These are phyloP conservation scores for Calocybe cyanea DNA, from an alignment of 768 basidiomycete genomes.

Conservation along the genomic window DNA sequence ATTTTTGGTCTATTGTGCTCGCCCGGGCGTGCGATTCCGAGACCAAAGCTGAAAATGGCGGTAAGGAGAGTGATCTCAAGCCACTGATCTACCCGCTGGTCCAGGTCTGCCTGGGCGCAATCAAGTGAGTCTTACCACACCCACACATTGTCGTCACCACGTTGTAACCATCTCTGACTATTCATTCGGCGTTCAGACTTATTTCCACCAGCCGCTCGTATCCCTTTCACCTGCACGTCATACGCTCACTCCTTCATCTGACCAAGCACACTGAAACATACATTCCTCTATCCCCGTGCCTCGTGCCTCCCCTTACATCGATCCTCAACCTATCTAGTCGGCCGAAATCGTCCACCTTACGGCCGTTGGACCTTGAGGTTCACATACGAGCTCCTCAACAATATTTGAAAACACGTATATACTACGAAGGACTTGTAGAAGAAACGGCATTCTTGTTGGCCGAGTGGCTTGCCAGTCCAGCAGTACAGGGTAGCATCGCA, in stretches of 20 bases:
- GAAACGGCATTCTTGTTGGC: slow-evolving; percentile 76
- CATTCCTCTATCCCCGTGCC: slow-evolving; percentile 81
- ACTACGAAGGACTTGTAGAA: slow-evolving; percentile 77
- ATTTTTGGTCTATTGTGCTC: slow-evolving; percentile 93
- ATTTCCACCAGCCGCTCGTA: slow-evolving; percentile 88
- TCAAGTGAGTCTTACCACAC: slow-evolving; percentile 67
- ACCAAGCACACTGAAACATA: slow-evolving; percentile 80
- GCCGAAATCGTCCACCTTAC: slow-evolving; percentile 80
- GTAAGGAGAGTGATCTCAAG: slow-evolving; percentile 72
- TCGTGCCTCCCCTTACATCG: slow-evolving; percentile 82
- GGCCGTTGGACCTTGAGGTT: slow-evolving; percentile 85
- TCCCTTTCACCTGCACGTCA: slow-evolving; percentile 91
- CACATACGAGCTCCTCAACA: slow-evolving; percentile 84
- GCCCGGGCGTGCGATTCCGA: slow-evolving; percentile 72
- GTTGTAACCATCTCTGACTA: slow-evolving; percentile 14
- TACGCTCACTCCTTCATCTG: slow-evolving; percentile 84
- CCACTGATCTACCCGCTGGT: slow-evolving; percentile 94
- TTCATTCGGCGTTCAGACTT: slow-evolving; percentile 47
- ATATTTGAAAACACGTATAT: slow-evolving; percentile 85
- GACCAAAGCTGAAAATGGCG: slow-evolving; percentile 44
- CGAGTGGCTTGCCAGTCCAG: slow-evolving; percentile 71
- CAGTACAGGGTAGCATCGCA: slow-evolving; percentile 80
- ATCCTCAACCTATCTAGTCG: slow-evolving; percentile 64
- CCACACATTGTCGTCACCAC: slow-evolving; percentile 6
- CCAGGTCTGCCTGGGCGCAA: slow-evolving; percentile 89